A percentile compares a stretch with the other conserved stretches of the same genome.
Evolutionary conservation across 2,329 filamentous ascomycete genomes (phyloP).

Genomic region (Neoscytalidium dimidiatum): DNA sequence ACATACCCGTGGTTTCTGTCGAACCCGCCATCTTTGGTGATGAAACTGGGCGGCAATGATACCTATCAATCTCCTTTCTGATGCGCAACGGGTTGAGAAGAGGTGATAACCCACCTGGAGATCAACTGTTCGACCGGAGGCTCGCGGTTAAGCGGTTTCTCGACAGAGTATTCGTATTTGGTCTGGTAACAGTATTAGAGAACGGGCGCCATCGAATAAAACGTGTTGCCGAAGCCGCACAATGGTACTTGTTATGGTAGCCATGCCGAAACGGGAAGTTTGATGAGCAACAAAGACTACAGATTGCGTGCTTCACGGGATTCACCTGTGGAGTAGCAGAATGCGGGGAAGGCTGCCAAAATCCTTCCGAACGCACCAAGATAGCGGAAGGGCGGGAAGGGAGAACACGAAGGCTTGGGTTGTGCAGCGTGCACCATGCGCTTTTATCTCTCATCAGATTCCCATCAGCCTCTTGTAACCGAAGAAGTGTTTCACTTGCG

Average conservation of each 20-base stretch:
- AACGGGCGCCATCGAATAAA: background rate
- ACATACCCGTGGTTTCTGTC: conserved; percentile 57
- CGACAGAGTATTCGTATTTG: conserved; percentile 41
- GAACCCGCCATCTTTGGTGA: conserved; percentile 52
- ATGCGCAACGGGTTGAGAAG: background rate
- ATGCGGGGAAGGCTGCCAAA: background rate
- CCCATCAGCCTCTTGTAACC: background rate
- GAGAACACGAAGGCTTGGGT: background rate
- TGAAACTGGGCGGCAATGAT: conserved; percentile 41
- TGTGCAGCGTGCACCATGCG: background rate
- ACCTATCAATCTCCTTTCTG: background rate
- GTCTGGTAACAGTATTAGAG: background rate
- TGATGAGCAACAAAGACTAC: background rate
- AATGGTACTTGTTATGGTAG: background rate
- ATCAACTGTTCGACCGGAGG: conserved; percentile 48
- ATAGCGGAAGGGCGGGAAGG: background rate
- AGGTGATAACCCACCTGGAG: conserved; percentile 35
- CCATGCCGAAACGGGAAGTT: background rate
- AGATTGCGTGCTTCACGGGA: background rate
- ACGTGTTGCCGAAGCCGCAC: background rate
- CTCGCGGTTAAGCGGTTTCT: conserved; percentile 52
- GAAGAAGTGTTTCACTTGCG: background rate
- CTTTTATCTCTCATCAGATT: background rate
- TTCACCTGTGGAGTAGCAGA: background rate
- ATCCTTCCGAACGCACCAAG: background rate